Evolutionary conservation across 108 stramenopile species (phyloP), one percentile per base, ranked within the genome.

Genomic region (Nitzschia inconspicua): DNA sequence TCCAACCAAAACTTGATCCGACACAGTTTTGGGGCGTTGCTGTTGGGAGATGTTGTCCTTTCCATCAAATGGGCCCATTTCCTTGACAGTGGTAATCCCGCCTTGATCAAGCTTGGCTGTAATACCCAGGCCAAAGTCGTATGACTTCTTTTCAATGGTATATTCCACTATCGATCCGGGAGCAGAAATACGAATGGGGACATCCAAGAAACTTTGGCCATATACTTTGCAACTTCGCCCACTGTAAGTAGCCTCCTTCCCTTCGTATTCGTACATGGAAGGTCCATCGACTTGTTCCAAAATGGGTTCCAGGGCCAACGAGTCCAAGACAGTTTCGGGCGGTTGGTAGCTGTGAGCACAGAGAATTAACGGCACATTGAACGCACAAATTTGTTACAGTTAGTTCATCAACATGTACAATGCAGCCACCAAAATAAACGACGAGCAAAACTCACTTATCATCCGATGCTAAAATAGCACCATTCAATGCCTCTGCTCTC

Each of bases 31-130:
- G 13, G 30, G 50, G 30, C 50, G 30, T 7, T 28, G 50, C 25
- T 31, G 26, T 32, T 51, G 30, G 5, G 50, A 28, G 11, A 90
- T 85, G 8, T 85, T 66, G 50, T 86, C 86, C 42, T 84, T 86
- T 0, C 86, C 85, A 32, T 75, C 78, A 83, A 13, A 91, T 51
- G 47, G 86, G 72, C 34, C 67, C 69, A 37, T 80, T 69, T 82
- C 83, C 75, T 83, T 88, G 39, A 88, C 87, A 46, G 70, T 60
- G 3, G 82, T 83, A 3, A 84, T 85, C 0, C 78, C 43, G 0
- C 88, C 88, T 70, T 89, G 84, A 44, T 89, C 88, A 27, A 84
- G 44, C 29, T 89, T 84, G 18, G 88, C 88, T n/a, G 68, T 76
- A 3, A 89, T 78, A 8, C 78, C 79, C 46, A 89, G 82, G 5